These are phyloP conservation scores for Vaccinium macrocarpon DNA, from an alignment of 148 eudicot species.

Conservation along the genomic window DNA sequence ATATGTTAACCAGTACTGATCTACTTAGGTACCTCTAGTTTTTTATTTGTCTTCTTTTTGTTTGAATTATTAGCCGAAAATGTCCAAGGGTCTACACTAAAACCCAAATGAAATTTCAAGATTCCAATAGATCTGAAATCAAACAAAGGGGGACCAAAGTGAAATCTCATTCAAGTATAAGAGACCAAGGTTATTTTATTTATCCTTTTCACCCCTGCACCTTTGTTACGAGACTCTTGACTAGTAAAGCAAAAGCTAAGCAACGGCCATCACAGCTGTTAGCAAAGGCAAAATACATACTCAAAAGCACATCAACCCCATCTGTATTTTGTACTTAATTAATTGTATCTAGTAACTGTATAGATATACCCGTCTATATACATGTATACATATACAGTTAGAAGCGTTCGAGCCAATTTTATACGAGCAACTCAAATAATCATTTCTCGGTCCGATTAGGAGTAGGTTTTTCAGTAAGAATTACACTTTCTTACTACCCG, in stretches of 20 bases:
- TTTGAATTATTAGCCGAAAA: background rate
- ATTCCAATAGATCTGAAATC: background rate
- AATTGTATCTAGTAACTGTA: background rate
- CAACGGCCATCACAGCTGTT: conserved; percentile 17
- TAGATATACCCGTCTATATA: background rate
- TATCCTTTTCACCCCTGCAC: background rate
- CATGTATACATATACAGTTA: background rate
- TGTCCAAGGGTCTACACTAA: background rate
- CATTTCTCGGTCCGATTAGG: too few species aligned
- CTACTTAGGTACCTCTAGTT: background rate
- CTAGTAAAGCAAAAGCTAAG: conserved; percentile 40
- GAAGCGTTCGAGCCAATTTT: too few species aligned
- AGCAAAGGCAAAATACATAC: background rate
- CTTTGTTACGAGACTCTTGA: conserved; percentile 27
- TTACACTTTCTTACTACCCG: too few species aligned
- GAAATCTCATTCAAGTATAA: background rate
- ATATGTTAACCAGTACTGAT: background rate
- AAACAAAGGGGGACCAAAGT: background rate
- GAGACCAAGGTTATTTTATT: background rate
- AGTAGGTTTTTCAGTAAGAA: too few species aligned
- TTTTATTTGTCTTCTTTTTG: background rate
- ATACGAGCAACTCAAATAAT: too few species aligned
- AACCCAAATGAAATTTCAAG: background rate
- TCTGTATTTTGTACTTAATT: conserved; percentile 10
- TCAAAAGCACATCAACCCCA: conserved; percentile 18